Base-by-base conservation (phyloP, 345 rosid species). In the Ricinus communis region DNA sequence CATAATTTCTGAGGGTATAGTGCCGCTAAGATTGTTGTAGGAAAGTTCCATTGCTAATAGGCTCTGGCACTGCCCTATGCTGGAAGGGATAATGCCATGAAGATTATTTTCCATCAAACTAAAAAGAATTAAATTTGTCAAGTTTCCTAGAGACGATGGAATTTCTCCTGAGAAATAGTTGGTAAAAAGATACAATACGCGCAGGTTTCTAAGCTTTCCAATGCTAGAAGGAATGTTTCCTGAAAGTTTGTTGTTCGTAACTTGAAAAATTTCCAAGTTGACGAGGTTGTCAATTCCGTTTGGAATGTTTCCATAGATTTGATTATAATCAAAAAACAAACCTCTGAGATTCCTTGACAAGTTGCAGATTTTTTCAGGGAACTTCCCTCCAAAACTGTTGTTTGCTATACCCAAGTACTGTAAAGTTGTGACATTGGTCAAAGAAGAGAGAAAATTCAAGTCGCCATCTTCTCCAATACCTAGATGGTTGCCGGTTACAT, bases 101-200 rank as follows among this genome's bases (percentile, higher is more conserved):
- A 64, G 47, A 24, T 25, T 25, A 10, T 63, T 72, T 0, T 5
- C 27, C 18, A 12, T 15, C 16, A 72, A 54, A 43, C 12, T 6
- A 0, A 72, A 30, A 3, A 8, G 15, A 19, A 6, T n/a, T 30
- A 72, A 63, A 0, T 40, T 16, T 4, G 66, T 70, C 30, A 70
- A 31, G 51, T 70, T 70, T 59, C 73, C 73, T 2, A 70, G 31
- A n/a, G 69, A 50, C 8, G 61, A 10, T 50, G 75, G 69, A 60
- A 70, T 70, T 5, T 16, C 0, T 16, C 54, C 54, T 16, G 22
- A 16, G 54, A 50, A 50, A 16, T 18, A 16, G 9, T 50, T 50
- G 22, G 22, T n/a, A 19, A 3, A 5, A 5, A 50, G 54, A 50
- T 46, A 19, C 22, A 50, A 50, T 3, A 50, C 22, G 2, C 22